phyloP scores from a whole-genome alignment of 176 grass and related monocot genomes.

The Triticum urartu region DNA sequence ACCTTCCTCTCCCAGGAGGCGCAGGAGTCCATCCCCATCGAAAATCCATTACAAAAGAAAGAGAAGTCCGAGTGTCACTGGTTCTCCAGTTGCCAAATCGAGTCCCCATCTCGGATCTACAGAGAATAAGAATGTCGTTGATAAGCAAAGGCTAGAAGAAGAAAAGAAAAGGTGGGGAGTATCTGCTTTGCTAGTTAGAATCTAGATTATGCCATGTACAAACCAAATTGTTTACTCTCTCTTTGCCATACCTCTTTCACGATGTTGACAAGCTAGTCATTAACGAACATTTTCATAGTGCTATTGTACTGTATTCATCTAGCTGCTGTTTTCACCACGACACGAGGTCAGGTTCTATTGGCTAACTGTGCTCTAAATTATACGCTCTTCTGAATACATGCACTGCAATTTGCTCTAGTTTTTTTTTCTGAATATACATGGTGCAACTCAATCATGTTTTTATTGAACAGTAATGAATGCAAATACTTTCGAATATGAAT shows the following conservation, averaged over 20 bases:
- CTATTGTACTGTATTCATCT: constrained; percentile 35
- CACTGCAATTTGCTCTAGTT: constrained; percentile 9
- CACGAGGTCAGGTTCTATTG: constrained; percentile 36
- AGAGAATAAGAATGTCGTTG: constrained; percentile 64
- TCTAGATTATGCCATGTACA: constrained; percentile 11
- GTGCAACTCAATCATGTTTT: constrained; percentile 10
- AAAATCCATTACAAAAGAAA: constrained; percentile 64
- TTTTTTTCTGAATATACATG: background rate
- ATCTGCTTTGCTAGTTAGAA: constrained; percentile 37
- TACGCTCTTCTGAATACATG: background rate
- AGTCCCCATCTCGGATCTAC: constrained; percentile 35
- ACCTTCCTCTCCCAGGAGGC: constrained; percentile 56
- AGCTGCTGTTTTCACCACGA: constrained; percentile 34
- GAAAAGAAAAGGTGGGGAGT: constrained; percentile 96
- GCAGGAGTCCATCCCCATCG: constrained; percentile 53
- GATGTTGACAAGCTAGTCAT: background rate
- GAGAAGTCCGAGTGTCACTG: constrained; percentile 60
- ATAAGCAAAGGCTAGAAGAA: constrained; percentile 88
- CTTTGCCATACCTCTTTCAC: background rate
- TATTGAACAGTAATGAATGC: background rate
- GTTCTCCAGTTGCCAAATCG: constrained; percentile 45
- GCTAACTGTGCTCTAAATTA: constrained; percentile 17
- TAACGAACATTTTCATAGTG: constrained; percentile 4
- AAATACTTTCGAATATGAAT: background rate
- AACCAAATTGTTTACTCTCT: constrained; percentile 8